Evolutionary conservation across 2,329 filamentous ascomycete genomes (phyloP).

Genomic region (Verticillium isaacii): DNA sequence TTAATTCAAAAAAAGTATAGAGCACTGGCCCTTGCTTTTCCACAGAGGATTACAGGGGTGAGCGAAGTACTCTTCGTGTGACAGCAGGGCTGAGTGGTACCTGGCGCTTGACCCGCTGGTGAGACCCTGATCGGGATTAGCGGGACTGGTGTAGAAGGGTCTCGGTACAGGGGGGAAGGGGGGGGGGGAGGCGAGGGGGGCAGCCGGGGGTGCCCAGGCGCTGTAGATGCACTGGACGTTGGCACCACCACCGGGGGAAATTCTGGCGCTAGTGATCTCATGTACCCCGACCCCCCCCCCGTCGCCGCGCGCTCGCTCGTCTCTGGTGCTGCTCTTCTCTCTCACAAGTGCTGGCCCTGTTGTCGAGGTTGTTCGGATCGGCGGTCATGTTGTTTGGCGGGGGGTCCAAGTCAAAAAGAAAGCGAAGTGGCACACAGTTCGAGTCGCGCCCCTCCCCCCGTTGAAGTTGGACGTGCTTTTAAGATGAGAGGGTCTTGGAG

Average conservation of each 20-base stretch:
- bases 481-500: background rate
- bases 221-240: background rate
- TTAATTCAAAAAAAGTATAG: background rate
- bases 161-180: background rate
- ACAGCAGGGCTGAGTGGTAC: conserved; percentile 10
- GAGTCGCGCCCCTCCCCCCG: background rate
- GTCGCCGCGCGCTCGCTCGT: background rate
- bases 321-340: background rate
- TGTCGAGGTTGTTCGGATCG: background rate
- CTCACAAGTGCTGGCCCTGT: background rate
- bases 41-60: background rate
- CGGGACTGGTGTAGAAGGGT: background rate
- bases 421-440: background rate
- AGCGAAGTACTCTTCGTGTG: conserved; percentile 10
- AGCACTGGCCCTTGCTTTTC: background rate
- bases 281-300: background rate
- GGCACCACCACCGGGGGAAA: background rate
- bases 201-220: background rate
- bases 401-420: background rate
- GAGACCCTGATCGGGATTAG: conserved; percentile 1
- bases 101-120: background rate
- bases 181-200: background rate
- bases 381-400: background rate
- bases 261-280: background rate
- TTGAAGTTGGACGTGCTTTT: background rate